Conservation (phyloP, 106 monocot species). For the Dendrobium huoshanense region DNA sequence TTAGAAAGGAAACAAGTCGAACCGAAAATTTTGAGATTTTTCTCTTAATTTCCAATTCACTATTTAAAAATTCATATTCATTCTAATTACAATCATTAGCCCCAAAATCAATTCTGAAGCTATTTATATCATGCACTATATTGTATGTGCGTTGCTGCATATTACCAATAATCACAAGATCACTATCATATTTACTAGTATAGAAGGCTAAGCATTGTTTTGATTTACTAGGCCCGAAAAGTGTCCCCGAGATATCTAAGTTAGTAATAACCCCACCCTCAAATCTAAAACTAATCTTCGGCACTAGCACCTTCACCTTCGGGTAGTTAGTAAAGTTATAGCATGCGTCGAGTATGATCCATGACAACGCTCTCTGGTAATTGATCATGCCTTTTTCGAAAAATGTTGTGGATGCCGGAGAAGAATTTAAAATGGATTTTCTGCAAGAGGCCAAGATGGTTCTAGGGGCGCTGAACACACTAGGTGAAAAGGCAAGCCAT, state of each 20-base stretch:
- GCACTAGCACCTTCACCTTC: no score
- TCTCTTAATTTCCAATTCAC: no score
- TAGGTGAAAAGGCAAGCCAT: no score
- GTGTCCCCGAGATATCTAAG: slow-evolving; percentile 26
- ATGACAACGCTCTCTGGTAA: no score
- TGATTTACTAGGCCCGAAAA: slow-evolving; percentile 15
- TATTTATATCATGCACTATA: slow-evolving; percentile 22
- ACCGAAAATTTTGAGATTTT: no score
- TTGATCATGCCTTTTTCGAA: no score
- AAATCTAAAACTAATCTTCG: slow-evolving; percentile 4
- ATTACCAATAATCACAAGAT: slow-evolving; percentile 27
- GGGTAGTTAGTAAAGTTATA: no score
- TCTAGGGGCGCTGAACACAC: no score
- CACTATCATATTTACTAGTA: slow-evolving; percentile 14
- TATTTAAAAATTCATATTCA: no score
- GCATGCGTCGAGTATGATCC: no score
- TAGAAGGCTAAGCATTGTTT: slow-evolving; percentile 54
- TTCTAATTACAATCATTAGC: slow-evolving; percentile 9
- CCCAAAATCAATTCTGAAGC: slow-evolving; percentile 20
- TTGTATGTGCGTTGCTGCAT: slow-evolving; percentile 25
- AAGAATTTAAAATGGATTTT: not conserved
- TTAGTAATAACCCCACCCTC: slow-evolving; percentile 30
- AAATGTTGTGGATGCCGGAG: slow-evolving; percentile 13
- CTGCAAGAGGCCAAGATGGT: no score
- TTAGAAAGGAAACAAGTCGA: no score